phyloP scores from a whole-genome alignment of 306 rosid genomes.

The Luffa aegyptiaca region DNA sequence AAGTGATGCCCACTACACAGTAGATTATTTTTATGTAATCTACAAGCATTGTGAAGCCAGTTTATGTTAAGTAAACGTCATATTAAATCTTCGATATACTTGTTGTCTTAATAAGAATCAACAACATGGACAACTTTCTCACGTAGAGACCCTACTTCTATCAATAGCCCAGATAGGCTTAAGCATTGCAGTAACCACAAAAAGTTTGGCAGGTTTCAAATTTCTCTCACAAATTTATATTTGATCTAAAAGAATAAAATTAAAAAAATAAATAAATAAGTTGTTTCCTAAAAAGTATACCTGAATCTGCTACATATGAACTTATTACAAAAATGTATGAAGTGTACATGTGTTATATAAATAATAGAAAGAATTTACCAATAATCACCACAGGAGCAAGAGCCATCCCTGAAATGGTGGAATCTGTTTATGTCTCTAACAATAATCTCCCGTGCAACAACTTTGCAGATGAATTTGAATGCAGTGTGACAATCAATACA shows the following conservation, averaged over 20 bases:
- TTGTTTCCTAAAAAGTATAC: neutral
- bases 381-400: slow-evolving; percentile 86
- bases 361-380: slow-evolving; percentile 40
- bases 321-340: neutral
- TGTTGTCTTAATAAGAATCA: neutral
- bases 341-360: neutral
- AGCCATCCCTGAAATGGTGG: slow-evolving; percentile 79
- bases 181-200: neutral
- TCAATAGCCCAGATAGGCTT: neutral
- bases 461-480: slow-evolving; percentile 51
- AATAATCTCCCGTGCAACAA: slow-evolving; percentile 64
- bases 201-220: neutral
- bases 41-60: neutral
- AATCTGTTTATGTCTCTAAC: slow-evolving; percentile 75
- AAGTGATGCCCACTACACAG: neutral
- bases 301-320: neutral
- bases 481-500: slow-evolving; percentile 76
- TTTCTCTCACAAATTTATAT: neutral
- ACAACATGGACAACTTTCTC: neutral
- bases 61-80: neutral
- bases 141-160: neutral
- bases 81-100: neutral
- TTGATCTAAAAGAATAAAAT: neutral
- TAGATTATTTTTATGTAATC: neutral
- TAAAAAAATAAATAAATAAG: neutral